Percentiles rank a stretch among this genome's conserved stretches.
phyloP scores from a whole-genome alignment of 768 basidiomycete genomes.

The Pleurotus platypus region DNA sequence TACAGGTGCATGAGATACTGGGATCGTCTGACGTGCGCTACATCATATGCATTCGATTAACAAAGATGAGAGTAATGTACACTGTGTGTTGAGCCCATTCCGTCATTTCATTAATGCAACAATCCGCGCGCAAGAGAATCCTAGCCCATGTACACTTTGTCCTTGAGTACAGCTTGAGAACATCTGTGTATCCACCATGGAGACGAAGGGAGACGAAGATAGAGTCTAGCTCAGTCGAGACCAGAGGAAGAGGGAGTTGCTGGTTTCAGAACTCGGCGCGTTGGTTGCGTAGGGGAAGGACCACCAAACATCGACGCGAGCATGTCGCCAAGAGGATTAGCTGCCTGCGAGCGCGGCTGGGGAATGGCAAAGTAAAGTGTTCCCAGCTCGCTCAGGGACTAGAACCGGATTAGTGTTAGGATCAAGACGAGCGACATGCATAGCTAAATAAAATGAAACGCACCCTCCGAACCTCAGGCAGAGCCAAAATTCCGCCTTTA shows the following conservation, averaged over 20 bases:
- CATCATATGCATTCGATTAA: too few relatives aligned
- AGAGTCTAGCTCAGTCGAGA: neutral
- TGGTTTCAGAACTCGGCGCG: conserved; percentile 45
- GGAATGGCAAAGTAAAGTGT: conserved; percentile 86
- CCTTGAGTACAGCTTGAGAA: too few relatives aligned
- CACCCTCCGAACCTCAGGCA: conserved; percentile 63
- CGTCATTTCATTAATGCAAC: too few relatives aligned
- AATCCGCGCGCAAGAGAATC: too few relatives aligned
- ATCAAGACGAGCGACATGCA: too few relatives aligned
- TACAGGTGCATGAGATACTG: too few relatives aligned
- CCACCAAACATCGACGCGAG: conserved; percentile 88
- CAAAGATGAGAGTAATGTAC: too few relatives aligned
- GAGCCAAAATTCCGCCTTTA: conserved; percentile 57
- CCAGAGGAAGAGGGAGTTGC: conserved; percentile 15
- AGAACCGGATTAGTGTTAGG: conserved; percentile 1
- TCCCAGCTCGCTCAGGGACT: conserved; percentile 70
- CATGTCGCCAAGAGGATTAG: conserved; percentile 86
- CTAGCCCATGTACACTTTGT: too few relatives aligned
- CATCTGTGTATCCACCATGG: too few relatives aligned
- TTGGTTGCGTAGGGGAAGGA: conserved; percentile 33
- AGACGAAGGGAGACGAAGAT: too few relatives aligned
- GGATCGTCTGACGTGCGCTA: too few relatives aligned
- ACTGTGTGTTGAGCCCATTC: too few relatives aligned
- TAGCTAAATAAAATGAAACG: conserved; percentile 16
- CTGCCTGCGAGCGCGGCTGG: conserved; percentile 63